Percentiles rank a stretch among this genome's conserved stretches.
Conservation (phyloP, 805 yeast genomes). For the Lachancea meyersii region DNA sequence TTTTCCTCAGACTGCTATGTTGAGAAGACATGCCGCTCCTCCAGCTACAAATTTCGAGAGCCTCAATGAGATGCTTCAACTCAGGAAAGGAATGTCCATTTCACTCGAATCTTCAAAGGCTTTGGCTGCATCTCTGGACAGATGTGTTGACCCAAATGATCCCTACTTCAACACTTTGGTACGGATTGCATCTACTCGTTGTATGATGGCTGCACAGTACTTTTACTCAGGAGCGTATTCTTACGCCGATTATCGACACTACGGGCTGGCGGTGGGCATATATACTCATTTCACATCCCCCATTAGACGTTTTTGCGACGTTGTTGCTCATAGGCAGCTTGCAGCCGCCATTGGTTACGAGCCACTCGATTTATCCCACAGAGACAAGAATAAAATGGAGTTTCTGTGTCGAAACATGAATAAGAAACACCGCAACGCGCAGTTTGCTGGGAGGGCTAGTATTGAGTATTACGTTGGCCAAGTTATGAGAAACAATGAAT, state of each 20-base stretch:
- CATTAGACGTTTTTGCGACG: constrained; percentile 95
- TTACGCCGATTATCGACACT: constrained; percentile 88
- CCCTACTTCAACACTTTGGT: constrained; percentile 88
- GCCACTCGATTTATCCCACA: constrained; percentile 67
- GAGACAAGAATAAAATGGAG: constrained; percentile 89
- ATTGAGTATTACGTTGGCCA: constrained; percentile 98
- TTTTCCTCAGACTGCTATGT: constrained; percentile 96
- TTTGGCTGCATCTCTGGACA: constrained; percentile 87
- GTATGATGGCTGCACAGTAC: constrained; percentile 99
- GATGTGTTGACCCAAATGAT: constrained; percentile 76
- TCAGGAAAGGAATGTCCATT: constrained; percentile 67
- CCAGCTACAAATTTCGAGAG: constrained; percentile 89
- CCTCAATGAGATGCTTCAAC: constrained; percentile 81
- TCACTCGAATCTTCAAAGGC: constrained; percentile 83
- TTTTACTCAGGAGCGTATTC: constrained; percentile 87
- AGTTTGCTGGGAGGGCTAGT: constrained; percentile 97
- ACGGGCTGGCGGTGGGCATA: constrained; percentile 95
- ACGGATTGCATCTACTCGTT: constrained; percentile 95
- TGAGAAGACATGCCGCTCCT: constrained; percentile 97
- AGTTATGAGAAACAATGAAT: constrained; percentile 81
- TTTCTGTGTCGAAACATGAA: constrained; percentile 82
- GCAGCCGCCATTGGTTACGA: constrained; percentile 99
- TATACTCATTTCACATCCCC: constrained; percentile 99
- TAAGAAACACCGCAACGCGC: constrained; percentile 93
- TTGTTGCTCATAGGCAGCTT: constrained; percentile 92